These are phyloP conservation scores for Tilletia indica DNA, from an alignment of 1,284 basidiomycete species.

Conservation along the genomic window DNA sequence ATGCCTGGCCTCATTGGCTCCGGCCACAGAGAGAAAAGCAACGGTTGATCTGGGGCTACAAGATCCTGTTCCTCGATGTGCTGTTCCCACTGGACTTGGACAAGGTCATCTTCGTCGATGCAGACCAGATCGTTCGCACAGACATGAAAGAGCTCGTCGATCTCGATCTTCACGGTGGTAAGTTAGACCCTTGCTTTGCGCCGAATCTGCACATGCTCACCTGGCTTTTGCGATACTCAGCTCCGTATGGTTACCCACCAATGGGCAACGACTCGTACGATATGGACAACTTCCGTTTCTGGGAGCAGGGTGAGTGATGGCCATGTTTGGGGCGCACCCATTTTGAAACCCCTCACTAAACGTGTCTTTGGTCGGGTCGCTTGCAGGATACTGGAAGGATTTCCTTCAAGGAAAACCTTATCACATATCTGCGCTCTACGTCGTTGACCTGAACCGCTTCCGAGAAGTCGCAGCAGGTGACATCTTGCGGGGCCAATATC, in stretches of 20 bases:
- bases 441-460: conserved; percentile 93
- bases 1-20: conserved; percentile 98
- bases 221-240: conserved; percentile 18
- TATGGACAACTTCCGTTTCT: conserved; percentile 94
- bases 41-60: conserved; percentile 97
- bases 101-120: conserved; percentile 98
- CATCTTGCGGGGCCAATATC: conserved; percentile 85
- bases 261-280: conserved; percentile 94
- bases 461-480: conserved; percentile 72
- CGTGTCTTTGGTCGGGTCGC: neutral
- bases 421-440: conserved; percentile 72
- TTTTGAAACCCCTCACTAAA: neutral
- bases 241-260: conserved; percentile 71
- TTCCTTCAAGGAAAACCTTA: conserved; percentile 38
- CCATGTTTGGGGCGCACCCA: neutral
- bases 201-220: neutral
- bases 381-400: conserved; percentile 49
- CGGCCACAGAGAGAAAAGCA: conserved; percentile 96
- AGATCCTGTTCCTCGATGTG: conserved; percentile 97
- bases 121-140: conserved; percentile 79
- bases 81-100: conserved; percentile 97
- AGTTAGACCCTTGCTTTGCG: neutral
- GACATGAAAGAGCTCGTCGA: conserved; percentile 90
- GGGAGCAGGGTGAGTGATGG: conserved; percentile 69
- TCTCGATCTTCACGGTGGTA: conserved; percentile 74